A percentile compares a stretch with the other conserved stretches of the same genome.
Evolutionary conservation across 1,284 basidiomycete species (phyloP).

Genomic region (Heimioporus retisporus): DNA sequence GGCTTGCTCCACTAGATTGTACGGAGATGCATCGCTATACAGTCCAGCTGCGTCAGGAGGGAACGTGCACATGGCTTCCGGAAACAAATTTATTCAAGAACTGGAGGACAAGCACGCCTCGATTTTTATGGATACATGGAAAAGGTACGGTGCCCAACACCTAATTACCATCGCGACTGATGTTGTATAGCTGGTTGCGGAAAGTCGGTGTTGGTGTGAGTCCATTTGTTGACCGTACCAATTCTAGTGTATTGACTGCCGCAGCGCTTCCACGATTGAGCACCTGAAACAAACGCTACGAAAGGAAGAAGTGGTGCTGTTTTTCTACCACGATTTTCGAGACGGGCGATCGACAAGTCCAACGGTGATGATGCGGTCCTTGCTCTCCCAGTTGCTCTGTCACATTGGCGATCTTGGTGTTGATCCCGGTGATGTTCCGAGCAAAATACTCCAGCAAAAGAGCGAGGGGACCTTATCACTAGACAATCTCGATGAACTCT

Average conservation of each 20-base stretch:
- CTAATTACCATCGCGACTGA: neutral
- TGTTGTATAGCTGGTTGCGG: constrained; percentile 9
- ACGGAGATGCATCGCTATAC: constrained; percentile 7
- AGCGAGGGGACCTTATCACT: constrained; percentile 1
- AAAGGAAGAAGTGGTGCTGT: neutral
- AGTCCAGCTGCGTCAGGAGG: constrained; percentile 6
- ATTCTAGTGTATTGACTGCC: neutral
- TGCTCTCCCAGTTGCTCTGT: constrained; percentile 8
- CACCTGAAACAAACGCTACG: neutral
- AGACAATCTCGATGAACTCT: neutral
- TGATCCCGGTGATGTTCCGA: constrained; percentile 3
- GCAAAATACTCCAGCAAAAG: constrained; percentile 14
- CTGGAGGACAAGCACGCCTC: constrained; percentile 9
- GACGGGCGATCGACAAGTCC: constrained; percentile 1
- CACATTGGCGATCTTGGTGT: neutral
- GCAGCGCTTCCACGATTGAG: constrained; percentile 13
- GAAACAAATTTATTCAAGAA: neutral
- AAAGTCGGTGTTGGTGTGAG: constrained; percentile 17
- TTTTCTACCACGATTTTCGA: constrained; percentile 15
- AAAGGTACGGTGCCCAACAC: constrained; percentile 8
- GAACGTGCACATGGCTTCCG: constrained; percentile 12
- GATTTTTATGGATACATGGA: constrained; percentile 13
- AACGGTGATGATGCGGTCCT: constrained; percentile 3
- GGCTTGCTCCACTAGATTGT: constrained; percentile 5
- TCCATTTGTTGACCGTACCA: neutral